phyloP scores from a whole-genome alignment of 345 rosid species.

The Acer yangbiense region DNA sequence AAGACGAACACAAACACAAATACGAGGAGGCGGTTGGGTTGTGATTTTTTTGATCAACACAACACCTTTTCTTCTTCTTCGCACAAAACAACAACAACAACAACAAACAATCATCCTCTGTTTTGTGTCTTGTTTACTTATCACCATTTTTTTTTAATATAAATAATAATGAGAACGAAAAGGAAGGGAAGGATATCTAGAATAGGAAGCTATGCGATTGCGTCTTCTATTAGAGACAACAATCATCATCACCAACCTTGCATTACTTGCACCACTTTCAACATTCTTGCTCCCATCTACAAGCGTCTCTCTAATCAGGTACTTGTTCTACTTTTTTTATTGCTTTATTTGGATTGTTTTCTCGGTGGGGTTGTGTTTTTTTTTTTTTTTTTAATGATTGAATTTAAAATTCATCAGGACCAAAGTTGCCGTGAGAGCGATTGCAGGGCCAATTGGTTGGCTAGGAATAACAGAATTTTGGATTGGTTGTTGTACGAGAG shows the following conservation, averaged over 20 bases:
- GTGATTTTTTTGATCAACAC: neutral
- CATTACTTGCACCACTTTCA: conserved; percentile 84
- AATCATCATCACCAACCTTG: conserved; percentile 70
- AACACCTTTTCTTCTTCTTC: neutral
- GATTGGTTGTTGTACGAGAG: conserved; percentile 79
- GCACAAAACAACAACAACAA: too few species aligned
- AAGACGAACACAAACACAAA: neutral
- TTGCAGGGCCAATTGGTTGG: conserved; percentile 62
- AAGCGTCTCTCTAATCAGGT: conserved; percentile 72
- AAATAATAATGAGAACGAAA: conserved; percentile 29
- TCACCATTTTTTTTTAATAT: neutral
- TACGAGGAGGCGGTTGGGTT: neutral
- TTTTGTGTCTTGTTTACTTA: neutral
- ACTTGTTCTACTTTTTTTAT: neutral
- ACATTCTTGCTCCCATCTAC: conserved; percentile 89
- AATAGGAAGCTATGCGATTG: conserved; percentile 88
- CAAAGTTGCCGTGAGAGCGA: conserved; percentile 80
- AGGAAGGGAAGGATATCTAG: conserved; percentile 62
- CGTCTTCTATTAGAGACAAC: conserved; percentile 69
- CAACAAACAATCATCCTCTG: too few species aligned
- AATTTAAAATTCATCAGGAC: conserved; percentile 37
- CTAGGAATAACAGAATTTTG: conserved; percentile 76
- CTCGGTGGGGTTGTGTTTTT: neutral
- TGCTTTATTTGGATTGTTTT: neutral
- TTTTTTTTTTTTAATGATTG: neutral